These are phyloP conservation scores for Hibiscus trionum DNA, from an alignment of 345 rosid species.

Conservation along the genomic window DNA sequence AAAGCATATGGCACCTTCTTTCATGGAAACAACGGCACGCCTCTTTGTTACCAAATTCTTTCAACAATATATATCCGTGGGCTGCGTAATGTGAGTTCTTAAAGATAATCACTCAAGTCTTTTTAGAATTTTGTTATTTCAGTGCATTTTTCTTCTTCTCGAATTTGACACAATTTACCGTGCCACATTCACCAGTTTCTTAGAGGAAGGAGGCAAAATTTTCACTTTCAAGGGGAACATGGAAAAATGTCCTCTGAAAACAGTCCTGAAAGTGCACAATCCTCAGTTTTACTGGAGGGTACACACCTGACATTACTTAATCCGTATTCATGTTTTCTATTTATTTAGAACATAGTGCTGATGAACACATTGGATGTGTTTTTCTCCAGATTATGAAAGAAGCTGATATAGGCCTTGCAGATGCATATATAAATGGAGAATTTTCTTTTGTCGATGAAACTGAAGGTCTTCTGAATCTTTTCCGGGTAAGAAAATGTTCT, in stretches of 20 bases:
- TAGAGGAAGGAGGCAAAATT: constrained; percentile 86
- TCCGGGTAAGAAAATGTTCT: constrained; percentile 39
- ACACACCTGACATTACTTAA: background rate
- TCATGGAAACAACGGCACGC: constrained; percentile 61
- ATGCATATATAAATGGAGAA: constrained; percentile 75
- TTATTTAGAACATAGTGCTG: background rate
- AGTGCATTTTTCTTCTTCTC: background rate
- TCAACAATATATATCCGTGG: constrained; percentile 51
- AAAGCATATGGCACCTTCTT: constrained; percentile 63
- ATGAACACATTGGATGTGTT: background rate
- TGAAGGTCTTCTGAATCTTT: constrained; percentile 63
- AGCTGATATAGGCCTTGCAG: constrained; percentile 91
- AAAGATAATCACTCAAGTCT: background rate
- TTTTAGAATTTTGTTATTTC: background rate
- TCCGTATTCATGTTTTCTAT: background rate
- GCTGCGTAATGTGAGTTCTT: constrained; percentile 59
- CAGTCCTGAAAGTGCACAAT: constrained; percentile 56
- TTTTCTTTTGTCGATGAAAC: constrained; percentile 68
- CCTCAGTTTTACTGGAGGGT: constrained; percentile 98
- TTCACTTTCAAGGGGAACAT: constrained; percentile 51
- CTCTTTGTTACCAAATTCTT: constrained; percentile 67
- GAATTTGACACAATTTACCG: background rate
- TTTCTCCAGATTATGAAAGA: constrained; percentile 61
- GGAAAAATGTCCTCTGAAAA: constrained; percentile 35
- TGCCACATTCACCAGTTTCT: constrained; percentile 29